These are phyloP conservation scores for Fusarium redolens DNA, from an alignment of 2,329 filamentous ascomycete species.

Conservation along the genomic window DNA sequence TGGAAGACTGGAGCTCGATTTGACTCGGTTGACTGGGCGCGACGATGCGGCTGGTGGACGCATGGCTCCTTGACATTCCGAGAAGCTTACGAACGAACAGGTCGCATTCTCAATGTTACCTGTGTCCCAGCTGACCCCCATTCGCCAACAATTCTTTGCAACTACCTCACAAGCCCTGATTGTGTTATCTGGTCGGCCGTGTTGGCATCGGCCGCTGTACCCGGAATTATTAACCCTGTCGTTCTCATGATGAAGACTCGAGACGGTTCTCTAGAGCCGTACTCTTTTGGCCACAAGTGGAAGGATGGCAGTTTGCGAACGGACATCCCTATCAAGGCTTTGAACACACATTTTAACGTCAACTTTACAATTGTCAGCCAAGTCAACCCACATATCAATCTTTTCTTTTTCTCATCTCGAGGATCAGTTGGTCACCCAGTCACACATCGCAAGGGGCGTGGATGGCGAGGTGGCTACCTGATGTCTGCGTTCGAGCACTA, in stretches of 20 bases:
- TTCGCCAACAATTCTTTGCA: conserved; percentile 89
- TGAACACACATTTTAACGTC: conserved; percentile 98
- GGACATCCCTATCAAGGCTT: conserved; percentile 92
- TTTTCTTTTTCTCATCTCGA: conserved; percentile 97
- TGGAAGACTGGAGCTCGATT: conserved; percentile 94
- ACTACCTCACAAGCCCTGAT: conserved; percentile 94
- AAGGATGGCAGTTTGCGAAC: conserved; percentile 96
- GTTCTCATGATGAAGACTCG: conserved; percentile 90
- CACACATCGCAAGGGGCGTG: conserved; percentile 90
- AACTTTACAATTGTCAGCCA: conserved; percentile 92
- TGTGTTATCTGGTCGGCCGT: conserved; percentile 99
- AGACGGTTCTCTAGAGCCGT: conserved; percentile 83
- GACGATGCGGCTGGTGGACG: conserved; percentile 87
- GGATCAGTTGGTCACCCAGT: conserved; percentile 93
- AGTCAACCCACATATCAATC: conserved; percentile 97
- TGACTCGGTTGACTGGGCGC: conserved; percentile 92
- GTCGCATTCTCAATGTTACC: conserved; percentile 93
- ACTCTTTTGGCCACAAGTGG: conserved; percentile 99
- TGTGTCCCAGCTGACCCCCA: conserved; percentile 97
- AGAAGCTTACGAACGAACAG: conserved; percentile 93
- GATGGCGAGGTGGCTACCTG: conserved; percentile 95
- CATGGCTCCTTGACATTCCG: conserved; percentile 92
- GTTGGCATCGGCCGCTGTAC: conserved; percentile 92
- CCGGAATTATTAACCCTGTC: conserved; percentile 93
- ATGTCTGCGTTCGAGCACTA: conserved; percentile 94